These are phyloP conservation scores for Artemisia tridentata DNA, from an alignment of 129 eudicot genomes.

Conservation along the genomic window DNA sequence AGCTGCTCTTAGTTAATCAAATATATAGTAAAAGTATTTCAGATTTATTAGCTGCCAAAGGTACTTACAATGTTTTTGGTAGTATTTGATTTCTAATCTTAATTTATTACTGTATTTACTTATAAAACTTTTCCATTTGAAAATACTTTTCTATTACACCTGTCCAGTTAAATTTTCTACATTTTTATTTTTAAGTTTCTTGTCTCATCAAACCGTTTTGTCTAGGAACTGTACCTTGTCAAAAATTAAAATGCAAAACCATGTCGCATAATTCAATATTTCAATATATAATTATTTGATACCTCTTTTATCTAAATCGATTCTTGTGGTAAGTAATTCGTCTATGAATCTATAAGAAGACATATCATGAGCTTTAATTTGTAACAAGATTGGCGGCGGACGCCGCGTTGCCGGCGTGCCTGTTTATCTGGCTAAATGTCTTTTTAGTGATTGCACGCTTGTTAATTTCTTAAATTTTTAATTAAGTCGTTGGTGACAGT, in stretches of 20 bases:
- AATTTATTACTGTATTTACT: neutral
- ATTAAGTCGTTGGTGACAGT: no score
- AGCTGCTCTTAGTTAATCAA: conserved; percentile 9
- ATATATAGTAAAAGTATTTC: conserved; percentile 4
- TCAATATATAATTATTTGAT: no score
- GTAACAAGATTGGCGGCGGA: no score
- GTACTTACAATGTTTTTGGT: conserved; percentile 36
- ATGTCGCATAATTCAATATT: neutral
- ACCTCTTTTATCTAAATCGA: no score
- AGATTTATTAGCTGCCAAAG: conserved; percentile 33
- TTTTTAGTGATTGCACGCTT: no score
- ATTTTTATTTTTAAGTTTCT: conserved; percentile 9
- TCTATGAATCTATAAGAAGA: no score
- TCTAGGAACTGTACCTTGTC: conserved; percentile 10
- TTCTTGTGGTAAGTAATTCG: no score
- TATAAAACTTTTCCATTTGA: conserved; percentile 10
- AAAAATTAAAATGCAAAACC: conserved; percentile 4
- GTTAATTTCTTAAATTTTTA: no score
- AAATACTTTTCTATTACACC: neutral
- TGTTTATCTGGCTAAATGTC: no score
- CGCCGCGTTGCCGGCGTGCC: no score
- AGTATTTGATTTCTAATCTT: conserved; percentile 18
- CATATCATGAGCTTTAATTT: no score
- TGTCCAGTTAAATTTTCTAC: neutral
- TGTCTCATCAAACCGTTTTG: conserved; percentile 28